Evolutionary conservation across 2,329 filamentous ascomycete genomes (phyloP).

Genomic region (Microdochium nivale): DNA sequence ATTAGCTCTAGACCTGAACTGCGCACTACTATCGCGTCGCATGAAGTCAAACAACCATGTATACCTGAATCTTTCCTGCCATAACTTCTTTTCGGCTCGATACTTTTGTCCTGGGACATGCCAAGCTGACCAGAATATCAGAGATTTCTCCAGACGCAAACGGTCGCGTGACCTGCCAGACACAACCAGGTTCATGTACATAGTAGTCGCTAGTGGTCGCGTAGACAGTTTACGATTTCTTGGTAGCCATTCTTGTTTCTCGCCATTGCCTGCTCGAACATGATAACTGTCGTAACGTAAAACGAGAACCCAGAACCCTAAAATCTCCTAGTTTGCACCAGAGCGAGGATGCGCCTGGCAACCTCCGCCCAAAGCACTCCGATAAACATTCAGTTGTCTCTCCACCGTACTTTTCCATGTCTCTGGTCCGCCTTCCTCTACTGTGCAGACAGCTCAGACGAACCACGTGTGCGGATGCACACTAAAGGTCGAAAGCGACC

Average conservation of each 20-base stretch:
- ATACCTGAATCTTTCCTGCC: not conserved
- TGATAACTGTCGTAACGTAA: not conserved
- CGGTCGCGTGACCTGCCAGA: too few relatives aligned
- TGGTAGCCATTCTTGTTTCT: not conserved
- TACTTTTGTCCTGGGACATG: not conserved
- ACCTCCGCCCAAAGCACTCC: not conserved
- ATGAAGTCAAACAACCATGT: constrained; percentile 2
- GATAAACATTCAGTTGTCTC: not conserved
- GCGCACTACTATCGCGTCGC: not conserved
- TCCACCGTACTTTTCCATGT: not conserved
- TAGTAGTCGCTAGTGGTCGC: too few relatives aligned
- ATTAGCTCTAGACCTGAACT: constrained; percentile 4
- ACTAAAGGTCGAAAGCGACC: too few relatives aligned
- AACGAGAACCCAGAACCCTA: too few relatives aligned
- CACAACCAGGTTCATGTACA: too few relatives aligned
- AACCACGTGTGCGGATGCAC: too few relatives aligned
- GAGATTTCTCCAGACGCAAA: too few relatives aligned
- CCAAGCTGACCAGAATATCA: not conserved
- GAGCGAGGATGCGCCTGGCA: not conserved
- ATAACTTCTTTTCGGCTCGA: not conserved
- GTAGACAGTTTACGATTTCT: too few relatives aligned
- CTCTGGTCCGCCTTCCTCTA: not conserved
- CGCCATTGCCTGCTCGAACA: not conserved
- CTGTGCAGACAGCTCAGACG: too few relatives aligned
- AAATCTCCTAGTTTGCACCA: not conserved